phyloP scores from a whole-genome alignment of 805 yeast genomes.

The Ogataea salicorniae region DNA sequence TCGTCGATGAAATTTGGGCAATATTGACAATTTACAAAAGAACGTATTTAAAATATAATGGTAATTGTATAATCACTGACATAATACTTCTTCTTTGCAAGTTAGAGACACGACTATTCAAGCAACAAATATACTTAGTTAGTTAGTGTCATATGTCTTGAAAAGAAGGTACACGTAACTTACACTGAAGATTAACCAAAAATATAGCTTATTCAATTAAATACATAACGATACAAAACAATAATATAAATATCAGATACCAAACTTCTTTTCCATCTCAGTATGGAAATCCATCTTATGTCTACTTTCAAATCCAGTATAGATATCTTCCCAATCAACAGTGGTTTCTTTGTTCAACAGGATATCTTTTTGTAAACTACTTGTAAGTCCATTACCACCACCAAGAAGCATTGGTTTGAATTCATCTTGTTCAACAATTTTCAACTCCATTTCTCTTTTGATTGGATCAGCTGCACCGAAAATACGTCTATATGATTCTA shows the following conservation, averaged over 20 bases:
- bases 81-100: too few relatives aligned
- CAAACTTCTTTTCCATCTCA: constrained; percentile 64
- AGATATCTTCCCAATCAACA: constrained; percentile 93
- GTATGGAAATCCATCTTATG: constrained; percentile 56
- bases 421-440: constrained; percentile 64
- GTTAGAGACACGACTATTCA: too few relatives aligned
- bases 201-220: not conserved
- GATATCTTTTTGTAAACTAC: constrained; percentile 54
- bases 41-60: too few relatives aligned
- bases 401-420: constrained; percentile 63
- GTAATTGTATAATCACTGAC: too few relatives aligned
- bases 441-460: constrained; percentile 83
- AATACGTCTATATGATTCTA: constrained; percentile 75
- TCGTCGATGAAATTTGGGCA: too few relatives aligned
- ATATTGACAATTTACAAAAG: too few relatives aligned
- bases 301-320: constrained; percentile 43
- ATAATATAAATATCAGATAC: constrained; percentile 32
- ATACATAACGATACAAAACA: not conserved
- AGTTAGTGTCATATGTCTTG: too few relatives aligned
- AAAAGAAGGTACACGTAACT: too few relatives aligned
- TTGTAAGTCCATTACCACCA: constrained; percentile 48
- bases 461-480: constrained; percentile 95
- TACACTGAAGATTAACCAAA: too few relatives aligned
- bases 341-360: constrained; percentile 69
- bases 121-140: too few relatives aligned